Evolutionary conservation across 495 filamentous ascomycete species (phyloP).

Genomic region (Penicillium egyptiacum): DNA sequence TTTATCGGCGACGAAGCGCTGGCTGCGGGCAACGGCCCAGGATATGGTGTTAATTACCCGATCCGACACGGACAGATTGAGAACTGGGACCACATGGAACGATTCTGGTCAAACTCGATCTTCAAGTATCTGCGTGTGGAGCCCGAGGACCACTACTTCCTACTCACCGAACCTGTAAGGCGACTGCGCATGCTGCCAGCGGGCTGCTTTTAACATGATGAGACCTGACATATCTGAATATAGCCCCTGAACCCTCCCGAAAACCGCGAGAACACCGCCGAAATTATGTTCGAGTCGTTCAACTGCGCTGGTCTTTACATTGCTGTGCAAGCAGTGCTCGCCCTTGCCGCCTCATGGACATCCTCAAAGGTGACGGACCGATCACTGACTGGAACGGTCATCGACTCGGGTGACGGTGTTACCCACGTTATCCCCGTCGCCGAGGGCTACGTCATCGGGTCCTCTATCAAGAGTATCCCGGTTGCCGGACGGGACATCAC

Average conservation of each 20-base stretch:
- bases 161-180: slow-evolving; percentile 91
- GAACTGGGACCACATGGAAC: slow-evolving; percentile 99
- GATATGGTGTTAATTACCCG: slow-evolving; percentile 95
- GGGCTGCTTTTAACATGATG: slow-evolving; percentile 1
- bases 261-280: slow-evolving; percentile 97
- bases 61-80: slow-evolving; percentile 98
- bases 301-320: slow-evolving; percentile 99
- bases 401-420: slow-evolving; percentile 96
- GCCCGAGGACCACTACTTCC: slow-evolving; percentile 96
- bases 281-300: slow-evolving; percentile 99
- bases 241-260: slow-evolving; percentile 96
- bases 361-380: slow-evolving; percentile 95
- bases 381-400: slow-evolving; percentile 96
- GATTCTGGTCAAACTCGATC: slow-evolving; percentile 99
- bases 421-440: slow-evolving; percentile 99
- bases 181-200: slow-evolving; percentile 6
- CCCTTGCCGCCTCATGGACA: slow-evolving; percentile 96
- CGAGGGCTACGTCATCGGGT: slow-evolving; percentile 98
- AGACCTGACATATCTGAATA: slow-evolving; percentile 16
- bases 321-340: slow-evolving; percentile 95
- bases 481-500: slow-evolving; percentile 97
- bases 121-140: slow-evolving; percentile 99
- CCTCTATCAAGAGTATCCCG: slow-evolving; percentile 97
- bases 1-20: slow-evolving; percentile 98
- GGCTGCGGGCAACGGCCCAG: slow-evolving; percentile 76